Evolutionary conservation across 2,329 filamentous ascomycete species (phyloP), one percentile per base, ranked within the genome.

Genomic region (Ilyonectria mors-panacis): DNA sequence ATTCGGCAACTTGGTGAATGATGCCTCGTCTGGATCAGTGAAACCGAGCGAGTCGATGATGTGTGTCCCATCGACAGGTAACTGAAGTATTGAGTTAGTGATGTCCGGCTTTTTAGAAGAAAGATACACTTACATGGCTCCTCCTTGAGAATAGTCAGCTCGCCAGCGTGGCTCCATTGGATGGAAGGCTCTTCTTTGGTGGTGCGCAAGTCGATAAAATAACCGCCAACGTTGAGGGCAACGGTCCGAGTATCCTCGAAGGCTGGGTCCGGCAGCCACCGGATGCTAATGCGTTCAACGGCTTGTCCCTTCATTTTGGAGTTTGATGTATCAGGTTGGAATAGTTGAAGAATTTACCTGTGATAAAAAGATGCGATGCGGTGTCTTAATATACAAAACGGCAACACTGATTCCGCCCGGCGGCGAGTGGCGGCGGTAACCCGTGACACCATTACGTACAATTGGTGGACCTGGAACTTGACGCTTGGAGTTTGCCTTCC

Each of bases 171-270:
- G 19, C 72, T 74, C 72, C 72, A 74, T 67, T 74, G 71, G 13
- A 74, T 65, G 1, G 64, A 50, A 9, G 39, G 51, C 17, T 63
- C 35, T 7, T 68, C 42, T 23, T 63, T 70, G 15, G 26, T 51
- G 23, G 63, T 48, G 1, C 68, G 66, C n/a, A 70, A 35, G 48
- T 74, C 72, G 23, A 75, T 66, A 30, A 75, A 75, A 33, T 71
- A 75, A 3, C 69, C 73, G 5, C 70, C 65, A n/a, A 75, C 73
- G 50, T 75, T 75, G 45, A 75, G 71, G 17, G 73, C 72, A 45
- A 74, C 61, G 0, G 73, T 75, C 19, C 69, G 61, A 12, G 72
- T 73, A 45, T 75, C 72, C 56, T 75, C 73, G 21, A 65, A 74
- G 2, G 70, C 69, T 15, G 59, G 50, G 7, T 72, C 66, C 7